phyloP scores from a whole-genome alignment of 805 yeast species.

The Hemisphaericaspora nanyangensis region DNA sequence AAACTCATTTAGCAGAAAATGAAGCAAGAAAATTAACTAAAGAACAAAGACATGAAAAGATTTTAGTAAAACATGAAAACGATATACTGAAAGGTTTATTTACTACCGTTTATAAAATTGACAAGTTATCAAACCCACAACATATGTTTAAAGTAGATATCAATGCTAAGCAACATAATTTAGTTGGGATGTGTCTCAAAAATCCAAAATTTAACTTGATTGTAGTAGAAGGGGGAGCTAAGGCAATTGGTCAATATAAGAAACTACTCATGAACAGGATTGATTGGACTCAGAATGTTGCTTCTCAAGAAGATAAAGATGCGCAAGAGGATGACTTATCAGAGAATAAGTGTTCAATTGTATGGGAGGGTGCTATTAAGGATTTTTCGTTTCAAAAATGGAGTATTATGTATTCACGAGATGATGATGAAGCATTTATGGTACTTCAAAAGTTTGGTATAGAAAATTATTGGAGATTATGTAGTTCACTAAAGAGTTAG shows the following conservation, averaged over 20 bases:
- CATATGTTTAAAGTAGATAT: conserved; percentile 72
- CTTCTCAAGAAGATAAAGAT: conserved; percentile 18
- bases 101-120: conserved; percentile 57
- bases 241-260: conserved; percentile 57
- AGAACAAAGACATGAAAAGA: conserved; percentile 55
- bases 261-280: conserved; percentile 60
- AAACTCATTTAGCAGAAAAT: conserved; percentile 59
- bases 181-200: conserved; percentile 60
- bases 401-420: conserved; percentile 55
- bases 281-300: conserved; percentile 59
- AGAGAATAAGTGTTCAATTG: conserved; percentile 41
- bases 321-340: conserved; percentile 40
- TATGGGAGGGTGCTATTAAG: conserved; percentile 72
- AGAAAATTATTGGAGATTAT: conserved; percentile 58
- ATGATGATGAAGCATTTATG: conserved; percentile 48
- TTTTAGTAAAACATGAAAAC: conserved; percentile 33
- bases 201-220: conserved; percentile 51
- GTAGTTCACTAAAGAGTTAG: background rate
- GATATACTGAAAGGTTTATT: conserved; percentile 51
- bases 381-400: conserved; percentile 59
- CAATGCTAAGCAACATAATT: conserved; percentile 69
- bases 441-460: conserved; percentile 49
- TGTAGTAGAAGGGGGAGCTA: conserved; percentile 71
- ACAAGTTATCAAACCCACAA: conserved; percentile 55
- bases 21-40: conserved; percentile 55